A percentile compares a stretch with the other conserved stretches of the same genome.
phyloP scores from a whole-genome alignment of 129 eudicot genomes.

The Apium graveolens region DNA sequence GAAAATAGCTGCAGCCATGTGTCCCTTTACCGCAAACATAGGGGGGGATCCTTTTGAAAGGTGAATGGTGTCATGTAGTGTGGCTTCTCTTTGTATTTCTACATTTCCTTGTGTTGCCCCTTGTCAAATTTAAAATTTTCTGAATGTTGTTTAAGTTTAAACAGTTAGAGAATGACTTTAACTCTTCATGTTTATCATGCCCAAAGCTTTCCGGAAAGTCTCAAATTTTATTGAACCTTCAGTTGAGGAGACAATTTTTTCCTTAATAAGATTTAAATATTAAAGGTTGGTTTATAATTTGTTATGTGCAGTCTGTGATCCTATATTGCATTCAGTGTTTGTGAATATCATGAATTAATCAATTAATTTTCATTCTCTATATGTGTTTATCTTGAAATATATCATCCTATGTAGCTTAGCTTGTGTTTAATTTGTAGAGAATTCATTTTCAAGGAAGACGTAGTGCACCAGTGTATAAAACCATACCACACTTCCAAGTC shows the following conservation, averaged over 20 bases:
- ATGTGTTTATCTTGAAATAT: background rate
- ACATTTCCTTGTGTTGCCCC: background rate
- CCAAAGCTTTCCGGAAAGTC: background rate
- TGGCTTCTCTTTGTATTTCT: background rate
- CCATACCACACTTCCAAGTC: background rate
- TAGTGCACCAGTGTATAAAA: background rate
- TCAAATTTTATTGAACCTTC: background rate
- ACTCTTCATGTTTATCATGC: background rate
- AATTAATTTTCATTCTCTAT: background rate
- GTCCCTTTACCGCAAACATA: slow-evolving; percentile 30
- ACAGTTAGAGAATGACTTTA: background rate
- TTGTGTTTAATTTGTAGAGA: background rate
- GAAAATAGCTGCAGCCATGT: slow-evolving; percentile 67
- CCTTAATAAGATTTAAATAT: background rate
- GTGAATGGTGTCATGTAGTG: background rate
- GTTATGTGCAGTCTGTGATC: background rate
- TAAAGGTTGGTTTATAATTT: background rate
- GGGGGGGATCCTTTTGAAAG: slow-evolving; percentile 24
- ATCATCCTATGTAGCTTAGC: background rate
- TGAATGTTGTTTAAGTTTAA: background rate
- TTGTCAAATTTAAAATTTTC: background rate
- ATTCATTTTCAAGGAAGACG: background rate
- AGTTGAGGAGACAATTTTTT: background rate
- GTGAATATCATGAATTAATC: background rate
- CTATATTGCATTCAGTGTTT: background rate